Base-by-base conservation (phyloP, 192 early-diverging fungal genomes). In the Dimargaris verticillata region DNA sequence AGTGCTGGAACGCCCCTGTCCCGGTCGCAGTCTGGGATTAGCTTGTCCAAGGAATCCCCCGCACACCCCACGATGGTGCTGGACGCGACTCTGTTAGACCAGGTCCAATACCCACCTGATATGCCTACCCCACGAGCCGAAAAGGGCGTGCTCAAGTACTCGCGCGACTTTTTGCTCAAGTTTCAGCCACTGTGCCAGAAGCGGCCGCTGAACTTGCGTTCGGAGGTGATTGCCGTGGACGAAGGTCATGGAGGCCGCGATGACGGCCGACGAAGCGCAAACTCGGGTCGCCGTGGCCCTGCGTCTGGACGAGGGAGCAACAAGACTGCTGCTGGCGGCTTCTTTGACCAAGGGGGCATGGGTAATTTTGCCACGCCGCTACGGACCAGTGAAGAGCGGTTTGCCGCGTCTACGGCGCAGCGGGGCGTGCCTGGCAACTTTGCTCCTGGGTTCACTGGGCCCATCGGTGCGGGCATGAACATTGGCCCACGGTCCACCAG, bases 111-210 rank as follows among this genome's bases (percentile, higher is more conserved):
- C 53, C 76, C 79, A 29, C 83, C 81, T 24, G 67, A 77, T 22
- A 52, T 63, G 1, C 58, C 67, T 17, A 66, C 70, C 15, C 70
- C 75, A 5, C 66, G 62, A 7, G 68, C 79, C 33, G 75, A 79
- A 6, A 79, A 67, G 28, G 78, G 81, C 51, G 83, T 83, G 50
- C 82, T 82, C 63, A 74, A 75, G 61, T 91, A 89, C 61, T 74
- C 80, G 46, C 74, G 76, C 28, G 80, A 72, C 60, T 94, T 94
- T 70, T 74, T 94, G 66, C 77, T 88, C 74, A 83, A 83, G 64
- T 92, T 91, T 72, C 77, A 71, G 60, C 63, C 64, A 6, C 67
- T 86, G 46, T 83, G 82, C 70, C 74, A 68, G 24, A 75, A 85
- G 43, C 72, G 79, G 58, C 85, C 84, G 14, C 63, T 75, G 5